phyloP scores from a whole-genome alignment of 768 basidiomycete genomes.

The Suillus paluster region DNA sequence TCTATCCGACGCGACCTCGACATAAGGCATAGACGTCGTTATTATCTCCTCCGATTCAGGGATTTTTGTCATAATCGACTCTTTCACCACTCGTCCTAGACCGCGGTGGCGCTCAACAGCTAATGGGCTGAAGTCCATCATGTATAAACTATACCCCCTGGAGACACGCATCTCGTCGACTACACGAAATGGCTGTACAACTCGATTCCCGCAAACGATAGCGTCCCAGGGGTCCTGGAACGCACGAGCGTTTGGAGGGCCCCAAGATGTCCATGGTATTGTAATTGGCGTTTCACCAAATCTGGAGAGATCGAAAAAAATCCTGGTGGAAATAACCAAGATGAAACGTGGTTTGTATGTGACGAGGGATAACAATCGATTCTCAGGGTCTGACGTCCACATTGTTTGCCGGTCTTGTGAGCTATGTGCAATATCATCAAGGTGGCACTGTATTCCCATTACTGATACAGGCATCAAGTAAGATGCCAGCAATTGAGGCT shows the following conservation, averaged over 20 bases:
- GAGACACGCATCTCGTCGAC: not conserved
- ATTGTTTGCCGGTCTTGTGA: not conserved
- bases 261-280: not conserved
- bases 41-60: not conserved
- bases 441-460: not conserved
- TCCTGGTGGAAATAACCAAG: not conserved
- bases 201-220: not conserved
- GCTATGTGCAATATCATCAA: not conserved
- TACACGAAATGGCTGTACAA: not conserved
- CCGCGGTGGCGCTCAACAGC: not conserved
- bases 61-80: not conserved
- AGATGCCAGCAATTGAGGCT: not conserved
- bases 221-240: not conserved
- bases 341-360: not conserved
- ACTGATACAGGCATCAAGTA: not conserved
- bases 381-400: not conserved
- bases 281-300: not conserved
- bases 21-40: not conserved
- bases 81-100: not conserved
- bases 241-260: not conserved
- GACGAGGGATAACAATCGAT: not conserved
- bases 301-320: not conserved
- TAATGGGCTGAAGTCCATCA: not conserved
- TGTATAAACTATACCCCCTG: not conserved
- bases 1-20: not conserved